A percentile compares a stretch with the other conserved stretches of the same genome.
These are phyloP conservation scores for Pseudoturritis turrita DNA, from an alignment of 345 rosid species.

Conservation along the genomic window DNA sequence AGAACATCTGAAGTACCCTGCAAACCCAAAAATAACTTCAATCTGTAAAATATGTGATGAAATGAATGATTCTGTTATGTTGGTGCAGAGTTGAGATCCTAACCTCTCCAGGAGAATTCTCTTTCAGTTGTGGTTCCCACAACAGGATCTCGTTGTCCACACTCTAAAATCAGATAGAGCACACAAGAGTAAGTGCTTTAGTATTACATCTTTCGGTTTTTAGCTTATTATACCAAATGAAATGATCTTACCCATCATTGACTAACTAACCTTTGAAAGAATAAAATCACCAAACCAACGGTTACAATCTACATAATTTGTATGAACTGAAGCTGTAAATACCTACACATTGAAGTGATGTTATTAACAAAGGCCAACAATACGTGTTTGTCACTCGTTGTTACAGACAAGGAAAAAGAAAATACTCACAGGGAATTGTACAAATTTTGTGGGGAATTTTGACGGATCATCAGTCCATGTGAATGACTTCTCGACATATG, in stretches of 20 bases:
- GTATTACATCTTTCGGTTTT: not conserved
- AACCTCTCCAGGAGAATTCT: conserved; percentile 98
- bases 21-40: not conserved
- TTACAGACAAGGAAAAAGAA: not conserved
- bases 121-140: conserved; percentile 96
- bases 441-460: conserved; percentile 89
- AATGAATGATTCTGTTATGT: not conserved
- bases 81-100: conserved; percentile 13
- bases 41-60: not conserved
- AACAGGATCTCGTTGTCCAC: conserved; percentile 93
- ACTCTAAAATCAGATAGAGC: conserved; percentile 51
- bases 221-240: conserved; percentile 7
- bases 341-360: conserved; percentile 47
- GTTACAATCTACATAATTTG: conserved; percentile 91
- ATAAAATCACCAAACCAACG: conserved; percentile 96
- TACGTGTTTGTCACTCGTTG: not conserved
- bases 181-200: not conserved
- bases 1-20: conserved; percentile 90
- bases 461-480: conserved; percentile 93
- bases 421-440: conserved; percentile 85
- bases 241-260: not conserved
- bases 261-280: conserved; percentile 68
- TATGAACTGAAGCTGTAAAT: conserved; percentile 89
- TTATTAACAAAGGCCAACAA: not conserved
- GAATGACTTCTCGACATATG: conserved; percentile 93